A percentile compares a stretch with the other conserved stretches of the same genome.
Evolutionary conservation across 805 yeast genomes (phyloP).

Genomic region (Candida pseudofarinosa): DNA sequence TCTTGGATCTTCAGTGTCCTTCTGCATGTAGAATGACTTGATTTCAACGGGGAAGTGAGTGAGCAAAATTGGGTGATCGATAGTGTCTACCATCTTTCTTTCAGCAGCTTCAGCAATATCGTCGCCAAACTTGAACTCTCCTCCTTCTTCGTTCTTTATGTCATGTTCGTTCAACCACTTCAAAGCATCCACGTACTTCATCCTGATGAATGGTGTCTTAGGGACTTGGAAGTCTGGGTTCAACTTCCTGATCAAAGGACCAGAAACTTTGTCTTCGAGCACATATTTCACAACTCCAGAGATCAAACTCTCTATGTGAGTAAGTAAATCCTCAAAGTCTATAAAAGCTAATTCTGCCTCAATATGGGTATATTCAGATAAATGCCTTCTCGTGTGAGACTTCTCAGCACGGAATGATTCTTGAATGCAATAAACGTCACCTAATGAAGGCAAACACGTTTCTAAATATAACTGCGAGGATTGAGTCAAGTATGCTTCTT

Average conservation of each 20-base stretch:
- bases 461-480: constrained; percentile 95
- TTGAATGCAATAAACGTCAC: constrained; percentile 96
- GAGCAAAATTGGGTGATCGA: constrained; percentile 88
- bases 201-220: constrained; percentile 78
- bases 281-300: constrained; percentile 68
- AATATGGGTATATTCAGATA: constrained; percentile 94
- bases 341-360: constrained; percentile 92
- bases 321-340: constrained; percentile 78
- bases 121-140: constrained; percentile 91
- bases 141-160: constrained; percentile 91
- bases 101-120: constrained; percentile 99
- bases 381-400: constrained; percentile 97
- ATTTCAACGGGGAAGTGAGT: constrained; percentile 95
- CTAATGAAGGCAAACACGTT: constrained; percentile 92
- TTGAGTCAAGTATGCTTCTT: constrained; percentile 94
- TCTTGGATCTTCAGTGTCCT: constrained; percentile 81
- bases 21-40: constrained; percentile 97
- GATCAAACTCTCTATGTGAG: constrained; percentile 79
- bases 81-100: constrained; percentile 95
- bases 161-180: constrained; percentile 96
- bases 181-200: constrained; percentile 86
- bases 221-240: constrained; percentile 92
- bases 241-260: constrained; percentile 83
- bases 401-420: constrained; percentile 99
- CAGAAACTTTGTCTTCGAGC: constrained; percentile 86